phyloP scores from a whole-genome alignment of 208 protist species.

The Wallacemonas sp. region DNA sequence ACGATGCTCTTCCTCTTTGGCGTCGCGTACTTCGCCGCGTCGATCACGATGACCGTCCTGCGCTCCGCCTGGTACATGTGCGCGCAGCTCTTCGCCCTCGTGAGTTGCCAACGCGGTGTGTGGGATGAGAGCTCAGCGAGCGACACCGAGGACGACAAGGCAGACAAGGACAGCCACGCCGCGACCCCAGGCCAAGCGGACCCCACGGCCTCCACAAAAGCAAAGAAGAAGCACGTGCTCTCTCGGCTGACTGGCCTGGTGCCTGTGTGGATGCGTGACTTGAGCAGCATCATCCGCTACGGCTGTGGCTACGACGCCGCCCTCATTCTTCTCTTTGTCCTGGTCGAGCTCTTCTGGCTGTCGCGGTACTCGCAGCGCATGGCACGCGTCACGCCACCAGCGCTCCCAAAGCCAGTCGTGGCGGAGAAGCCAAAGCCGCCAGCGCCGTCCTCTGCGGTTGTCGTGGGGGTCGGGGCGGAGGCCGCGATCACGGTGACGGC shows the following conservation, averaged over 20 bases:
- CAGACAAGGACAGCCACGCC: neutral
- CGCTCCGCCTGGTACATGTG: constrained; percentile 10
- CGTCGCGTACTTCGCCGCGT: constrained; percentile 12
- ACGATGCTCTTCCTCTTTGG: constrained; percentile 27
- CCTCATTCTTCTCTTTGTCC: constrained; percentile 35
- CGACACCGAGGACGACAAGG: neutral
- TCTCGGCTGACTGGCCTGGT: neutral
- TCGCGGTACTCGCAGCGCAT: constrained; percentile 33
- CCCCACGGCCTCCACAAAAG: neutral
- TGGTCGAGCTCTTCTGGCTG: constrained; percentile 55
- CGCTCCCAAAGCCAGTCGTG: neutral
- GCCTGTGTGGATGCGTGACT: constrained; percentile 8
- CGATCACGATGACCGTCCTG: constrained; percentile 12
- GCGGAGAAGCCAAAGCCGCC: neutral
- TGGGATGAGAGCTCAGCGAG: neutral
- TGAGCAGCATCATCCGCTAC: constrained; percentile 39
- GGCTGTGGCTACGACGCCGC: constrained; percentile 58
- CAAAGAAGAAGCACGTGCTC: constrained; percentile 5
- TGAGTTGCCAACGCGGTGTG: neutral
- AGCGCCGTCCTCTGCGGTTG: neutral
- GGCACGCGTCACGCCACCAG: neutral
- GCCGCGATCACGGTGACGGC: neutral
- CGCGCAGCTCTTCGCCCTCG: neutral
- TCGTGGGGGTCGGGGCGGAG: neutral
- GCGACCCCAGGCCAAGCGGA: neutral